Conservation (phyloP, 129 eudicot species). For the Daucus carota region DH1_v3.0 NC_030382.2:40343501-40344000, state of each 20-base stretch:
- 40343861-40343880: conserved; percentile 54
- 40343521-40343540: conserved; percentile 49
- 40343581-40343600: conserved; percentile 35
- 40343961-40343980: conserved; percentile 51
- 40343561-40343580: conserved; percentile 24
- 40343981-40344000: conserved; percentile 44
- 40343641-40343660: conserved; percentile 41
- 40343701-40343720: conserved; percentile 42
- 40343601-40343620: conserved; percentile 52
- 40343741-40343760: conserved; percentile 62
- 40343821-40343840: conserved; percentile 63
- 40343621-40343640: conserved; percentile 54
- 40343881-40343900: conserved; percentile 49
- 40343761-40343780: conserved; percentile 74
- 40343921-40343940: conserved; percentile 72
- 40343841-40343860: conserved; percentile 71
- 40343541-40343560: conserved; percentile 60
- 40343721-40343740: conserved; percentile 61
- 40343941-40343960: conserved; percentile 70
- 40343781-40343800: conserved; percentile 57
- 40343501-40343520: conserved; percentile 44
- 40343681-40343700: conserved; percentile 36
- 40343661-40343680: conserved; percentile 31
- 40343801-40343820: conserved; percentile 35
- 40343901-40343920: conserved; percentile 45